Evolutionary conservation across 768 basidiomycete genomes (phyloP), one percentile per base, ranked within the genome.

Genomic region (Pholiota microspora): DNA sequence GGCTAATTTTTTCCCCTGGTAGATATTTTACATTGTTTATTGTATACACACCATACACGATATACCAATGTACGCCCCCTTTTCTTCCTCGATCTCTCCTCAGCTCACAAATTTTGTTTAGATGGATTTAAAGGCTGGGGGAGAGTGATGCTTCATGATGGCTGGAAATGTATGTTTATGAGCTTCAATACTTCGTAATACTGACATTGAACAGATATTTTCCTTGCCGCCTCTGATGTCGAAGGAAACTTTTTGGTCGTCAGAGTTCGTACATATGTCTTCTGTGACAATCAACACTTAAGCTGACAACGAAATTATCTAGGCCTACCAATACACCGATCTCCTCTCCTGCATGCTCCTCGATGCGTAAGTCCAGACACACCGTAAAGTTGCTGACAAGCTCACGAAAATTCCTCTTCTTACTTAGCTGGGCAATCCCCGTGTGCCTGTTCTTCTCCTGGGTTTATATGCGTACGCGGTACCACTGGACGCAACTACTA

Each of bases 291-390:
- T 36, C 12, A 7, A 24, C 9, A 29, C 18, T 18, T 7, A 31
- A 31, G 8, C 38, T 44, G 3, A 40, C 15, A 34, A 42, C 18
- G 2, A 0, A 28, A 2, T 4, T 28, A 16, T 31, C 36, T 36
- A 87, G 83, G 89, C 92, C 15, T 93, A 88, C 66, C 79, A 91
- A 72, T 93, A 89, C 73, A 94, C 92, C 29, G 90, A 89, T 60
- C 72, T 94, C 2, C 73, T 94, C 44, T 94, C 92, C 1, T 92
- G 89, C 69, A 93, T 93, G 89, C 80, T 94, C n/a, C 84, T 94
- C 45, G 91, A 94, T 64, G 90, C 92, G 83, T 90, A 66, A 57
- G 84, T 15, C 44, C n/a, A 18, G n/a, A 4, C 16, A 3, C 51
- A 23, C 36, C n/a, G 16, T 35, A 38, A 21, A 18, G 21, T 38